Conservation (phyloP, 208 protist species). For the Trypanosoma lewisi region DNA sequence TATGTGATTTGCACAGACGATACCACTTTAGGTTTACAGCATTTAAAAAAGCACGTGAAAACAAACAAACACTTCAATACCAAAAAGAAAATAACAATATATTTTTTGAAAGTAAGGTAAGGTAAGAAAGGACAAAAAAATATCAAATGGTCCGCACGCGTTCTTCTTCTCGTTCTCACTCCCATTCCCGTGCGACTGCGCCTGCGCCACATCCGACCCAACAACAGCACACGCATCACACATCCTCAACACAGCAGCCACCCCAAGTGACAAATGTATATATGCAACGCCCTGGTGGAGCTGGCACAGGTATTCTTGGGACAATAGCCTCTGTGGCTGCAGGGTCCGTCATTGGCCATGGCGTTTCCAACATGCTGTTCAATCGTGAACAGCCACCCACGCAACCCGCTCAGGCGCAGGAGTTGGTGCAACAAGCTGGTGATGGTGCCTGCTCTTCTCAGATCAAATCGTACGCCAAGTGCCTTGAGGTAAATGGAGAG, state of each 20-base stretch:
- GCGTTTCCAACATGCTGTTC: conserved; percentile 88
- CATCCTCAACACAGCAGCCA: conserved; percentile 10
- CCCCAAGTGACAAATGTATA: conserved; percentile 77
- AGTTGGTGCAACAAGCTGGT: conserved; percentile 63
- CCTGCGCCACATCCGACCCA: conserved; percentile 17
- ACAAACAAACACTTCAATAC: not conserved
- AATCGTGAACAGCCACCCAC: conserved; percentile 48
- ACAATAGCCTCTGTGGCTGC: conserved; percentile 83
- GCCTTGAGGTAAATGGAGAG: conserved; percentile 69
- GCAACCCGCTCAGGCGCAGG: conserved; percentile 81
- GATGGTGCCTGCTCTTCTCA: conserved; percentile 64
- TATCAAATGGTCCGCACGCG: conserved; percentile 61
- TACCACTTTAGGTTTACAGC: not conserved
- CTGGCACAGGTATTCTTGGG: conserved; percentile 70
- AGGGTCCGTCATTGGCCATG: conserved; percentile 82
- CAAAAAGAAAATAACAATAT: not conserved
- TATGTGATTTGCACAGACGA: not conserved
- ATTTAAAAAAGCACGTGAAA: not conserved
- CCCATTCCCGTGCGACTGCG: conserved; percentile 24
- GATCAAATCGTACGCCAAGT: conserved; percentile 78
- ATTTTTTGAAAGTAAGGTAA: not conserved
- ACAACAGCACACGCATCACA: conserved; percentile 12
- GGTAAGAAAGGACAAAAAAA: conserved; percentile 9
- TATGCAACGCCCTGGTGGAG: conserved; percentile 64
- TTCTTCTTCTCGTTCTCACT: conserved; percentile 25